Base-by-base conservation (phyloP, 495 filamentous ascomycete genomes). In the Talaromyces proteolyticus region DNA sequence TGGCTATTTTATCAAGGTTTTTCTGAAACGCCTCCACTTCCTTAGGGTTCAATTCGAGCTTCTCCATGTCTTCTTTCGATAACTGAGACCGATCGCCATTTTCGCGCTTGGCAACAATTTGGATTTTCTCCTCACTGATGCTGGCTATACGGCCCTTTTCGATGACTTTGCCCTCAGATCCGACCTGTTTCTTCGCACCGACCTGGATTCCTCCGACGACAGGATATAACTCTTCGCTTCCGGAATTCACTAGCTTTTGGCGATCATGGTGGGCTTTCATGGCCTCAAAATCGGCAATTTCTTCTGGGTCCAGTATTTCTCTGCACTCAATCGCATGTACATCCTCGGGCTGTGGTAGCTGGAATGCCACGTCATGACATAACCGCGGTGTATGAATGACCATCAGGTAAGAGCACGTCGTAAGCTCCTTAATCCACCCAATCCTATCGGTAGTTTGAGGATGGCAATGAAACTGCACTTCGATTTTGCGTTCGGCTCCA, bases 401-500 rank as follows among this genome's bases (percentile, higher is more conserved):
- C 89, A 98, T 95, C 38, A 96, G 69, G 55, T 98, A 98, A 19
- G 88, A 85, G 68, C 93, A 98, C 7, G 90, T 96, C 7, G 85
- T 85, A 4, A 95, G 77, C 62, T 98, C 93, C 60, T 98, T 98
- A 70, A 98, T 94, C 79, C 87, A 91, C 41, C 84, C 87, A 54
- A 97, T 96, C 6, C 86, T 84, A 64, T 96, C 92, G 17, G 77
- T 70, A 5, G 77, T 81, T 53, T 88, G 83, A 1, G 91, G 88
- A 56, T 88, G 83, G 71, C 93, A 98, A 67, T 98, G 93, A 63
- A 91, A 98, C 59, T 88, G 85, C 7, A 98, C 81, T 57, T 98
- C 93, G 51, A 96, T 87, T 51, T 81, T 85, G 37, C 93, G 79
- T 49, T 85, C 81, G 29, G 84, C 83, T n/a, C 86, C 85, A 0